Base-by-base conservation (phyloP, 345 rosid species). In the Rhodamnia argentea region DNA sequence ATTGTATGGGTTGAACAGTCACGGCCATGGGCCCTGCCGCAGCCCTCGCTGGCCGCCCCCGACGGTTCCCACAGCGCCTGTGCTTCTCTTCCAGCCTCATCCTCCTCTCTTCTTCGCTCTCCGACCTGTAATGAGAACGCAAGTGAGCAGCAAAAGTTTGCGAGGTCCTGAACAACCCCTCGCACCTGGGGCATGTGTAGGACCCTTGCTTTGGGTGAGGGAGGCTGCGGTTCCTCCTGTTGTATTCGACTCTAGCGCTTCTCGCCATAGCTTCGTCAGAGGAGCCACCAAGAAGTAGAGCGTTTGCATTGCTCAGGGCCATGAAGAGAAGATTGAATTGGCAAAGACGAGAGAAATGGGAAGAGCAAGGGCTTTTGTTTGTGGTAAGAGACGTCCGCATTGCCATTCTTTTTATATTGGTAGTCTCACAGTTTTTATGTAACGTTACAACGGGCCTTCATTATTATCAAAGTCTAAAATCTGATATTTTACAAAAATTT, bases 181-280 rank as follows among this genome's bases (percentile, higher is more conserved):
- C 44, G 86, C 92, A 91, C 78, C n/a, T 88, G 9, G 91, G 90
- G 86, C 92, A 89, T 8, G 76, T 52, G 84, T 89, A 88, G 10
- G 89, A 88, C 22, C 90, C 91, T 18, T 89, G 5, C 54, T 89
- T 37, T 37, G 40, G 40, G 40, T 37, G 40, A 37, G 40, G 3
- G 40, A 37, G 40, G 40, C 40, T 37, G 59, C 85, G 90, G 52
- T 86, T 91, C 83, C 84, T 86, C n/a, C 91, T 89, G 50, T 91
- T 91, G 14, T 52, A 52, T 20, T 26, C 20, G 23, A 18, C 83
- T 2, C 10, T 64, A n/a, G n/a, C 6, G 55, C 16, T 9, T 11
- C 52, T 76, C 4, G 24, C 81, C 55, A 22, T 26, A 3, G 57
- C 47, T 42, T 26, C 7, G 26, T 20, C 3, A 26, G 54, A 14